Conservation (phyloP, 768 basidiomycete species). For the Leccinum subgranulosum region DNA sequence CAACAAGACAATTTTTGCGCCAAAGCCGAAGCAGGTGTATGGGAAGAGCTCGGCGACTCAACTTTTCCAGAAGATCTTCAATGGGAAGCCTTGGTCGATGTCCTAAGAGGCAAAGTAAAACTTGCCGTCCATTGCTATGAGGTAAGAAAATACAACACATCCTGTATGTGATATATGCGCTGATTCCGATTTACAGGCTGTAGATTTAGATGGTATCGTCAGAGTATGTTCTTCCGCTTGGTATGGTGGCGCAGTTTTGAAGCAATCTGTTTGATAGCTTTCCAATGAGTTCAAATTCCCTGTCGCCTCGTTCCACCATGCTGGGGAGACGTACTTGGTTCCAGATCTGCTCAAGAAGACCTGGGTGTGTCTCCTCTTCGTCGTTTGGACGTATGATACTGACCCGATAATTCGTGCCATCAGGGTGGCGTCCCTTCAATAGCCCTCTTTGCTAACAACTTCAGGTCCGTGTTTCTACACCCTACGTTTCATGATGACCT, state of each 20-base stretch:
- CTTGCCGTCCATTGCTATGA: conserved; percentile 38
- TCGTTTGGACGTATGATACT: neutral
- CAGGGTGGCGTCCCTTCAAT: conserved; percentile 67
- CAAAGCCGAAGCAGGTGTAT: conserved; percentile 48
- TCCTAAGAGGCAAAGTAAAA: conserved; percentile 74
- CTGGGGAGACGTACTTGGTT: conserved; percentile 80
- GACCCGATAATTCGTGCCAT: neutral
- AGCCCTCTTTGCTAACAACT: conserved; percentile 69
- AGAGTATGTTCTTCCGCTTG: conserved; percentile 44
- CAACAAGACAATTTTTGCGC: conserved; percentile 72
- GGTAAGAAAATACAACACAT: neutral
- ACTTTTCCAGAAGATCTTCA: conserved; percentile 59
- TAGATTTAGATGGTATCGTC: conserved; percentile 71
- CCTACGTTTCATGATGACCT: neutral
- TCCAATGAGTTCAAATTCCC: conserved; percentile 85
- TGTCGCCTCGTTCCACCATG: conserved; percentile 75
- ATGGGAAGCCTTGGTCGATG: conserved; percentile 79
- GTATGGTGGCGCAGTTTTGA: neutral
- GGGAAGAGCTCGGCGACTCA: conserved; percentile 34
- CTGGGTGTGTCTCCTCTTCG: conserved; percentile 41
- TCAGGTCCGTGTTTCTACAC: conserved; percentile 26
- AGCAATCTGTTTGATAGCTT: conserved; percentile 38
- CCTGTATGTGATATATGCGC: neutral
- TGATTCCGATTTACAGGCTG: conserved; percentile 36
- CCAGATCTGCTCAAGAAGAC: conserved; percentile 71